phyloP scores from a whole-genome alignment of 1,139 yeast genomes.

The Debaryomyces coudertii region DNA sequence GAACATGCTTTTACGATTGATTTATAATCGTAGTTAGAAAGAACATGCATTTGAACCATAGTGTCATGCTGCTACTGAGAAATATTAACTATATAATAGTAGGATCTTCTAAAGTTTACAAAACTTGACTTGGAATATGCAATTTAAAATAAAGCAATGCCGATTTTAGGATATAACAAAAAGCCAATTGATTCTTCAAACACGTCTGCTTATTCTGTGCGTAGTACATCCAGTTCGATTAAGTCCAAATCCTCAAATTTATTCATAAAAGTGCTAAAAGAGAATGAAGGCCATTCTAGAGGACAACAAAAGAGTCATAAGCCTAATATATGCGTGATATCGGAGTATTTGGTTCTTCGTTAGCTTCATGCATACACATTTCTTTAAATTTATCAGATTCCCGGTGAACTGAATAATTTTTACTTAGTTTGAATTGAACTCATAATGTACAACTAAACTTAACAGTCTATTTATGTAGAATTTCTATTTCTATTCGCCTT shows the following conservation, averaged over 20 bases:
- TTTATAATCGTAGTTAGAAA: neutral
- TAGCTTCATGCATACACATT: neutral
- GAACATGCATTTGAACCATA: no score
- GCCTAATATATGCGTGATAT: neutral
- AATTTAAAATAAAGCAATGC: neutral
- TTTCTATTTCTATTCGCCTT: no score
- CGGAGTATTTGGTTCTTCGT: neutral
- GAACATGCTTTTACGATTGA: neutral
- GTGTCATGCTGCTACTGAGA: neutral
- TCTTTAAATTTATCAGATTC: neutral
- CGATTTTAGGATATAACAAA: neutral
- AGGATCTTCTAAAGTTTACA: no score
- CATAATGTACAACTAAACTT: no score
- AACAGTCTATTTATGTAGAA: no score
- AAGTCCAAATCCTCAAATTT: slow-evolving; percentile 1
- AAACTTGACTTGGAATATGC: neutral
- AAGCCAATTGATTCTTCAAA: slow-evolving; percentile 2
- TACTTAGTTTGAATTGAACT: no score
- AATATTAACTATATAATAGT: neutral
- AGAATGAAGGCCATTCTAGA: neutral
- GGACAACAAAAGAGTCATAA: neutral
- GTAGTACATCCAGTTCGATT: neutral
- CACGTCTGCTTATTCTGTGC: slow-evolving; percentile 1
- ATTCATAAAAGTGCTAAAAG: neutral
- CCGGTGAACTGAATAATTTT: neutral